Base-by-base conservation (phyloP, 2,329 filamentous ascomycete species). In the Diaporthe velutina region DNA sequence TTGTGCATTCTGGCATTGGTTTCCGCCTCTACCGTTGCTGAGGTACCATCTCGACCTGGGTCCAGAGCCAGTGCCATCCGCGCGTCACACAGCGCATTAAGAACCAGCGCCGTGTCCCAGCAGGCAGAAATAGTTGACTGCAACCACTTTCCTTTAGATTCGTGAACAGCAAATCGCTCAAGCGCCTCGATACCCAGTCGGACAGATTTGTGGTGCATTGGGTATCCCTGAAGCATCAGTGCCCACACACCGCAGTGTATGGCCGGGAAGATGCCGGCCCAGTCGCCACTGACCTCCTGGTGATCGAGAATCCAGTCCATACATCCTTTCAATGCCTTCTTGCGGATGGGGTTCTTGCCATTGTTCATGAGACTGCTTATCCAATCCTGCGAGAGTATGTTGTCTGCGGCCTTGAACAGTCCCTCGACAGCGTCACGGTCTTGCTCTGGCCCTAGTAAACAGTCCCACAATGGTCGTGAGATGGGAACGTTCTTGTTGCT, bases 51-150 rank as follows among this genome's bases (percentile, higher is more conserved):
- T 45, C 12, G 35, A n/a, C 45, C 35, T 28, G 35, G 28, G 35
- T 17, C 58, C 35, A 61, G 58, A 45, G 58, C 75, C 61, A 74
- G 38, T 68, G 58, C 42, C 54, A 19, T 70, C 1, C 75, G 75
- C 7, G 78, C 77, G 73, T 81, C 81, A 50, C 75, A 77, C 7
- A 84, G 75, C 0, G 71, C 80, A 28, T 78, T 77, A 0, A 76
- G 76, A 81, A 82, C 83, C 10, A 84, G 73, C 4, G 75, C 74
- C 0, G 82, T 84, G 70, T 84, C 83, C 81, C 83, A 82, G 0
- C 82, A 78, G 0, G 82, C 80, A 0, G 81, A 82, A 1, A 81
- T 75, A 25, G 74, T 77, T 7, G 80, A 50, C 60, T 81, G 80
- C 10, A 83, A 66, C 28, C 82, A 52, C 71, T 80, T 82, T 8